Percentiles rank a stretch among this genome's conserved stretches.
phyloP scores from a whole-genome alignment of 2,329 filamentous ascomycete species.

The Tolypocladium guangdongense region DNA sequence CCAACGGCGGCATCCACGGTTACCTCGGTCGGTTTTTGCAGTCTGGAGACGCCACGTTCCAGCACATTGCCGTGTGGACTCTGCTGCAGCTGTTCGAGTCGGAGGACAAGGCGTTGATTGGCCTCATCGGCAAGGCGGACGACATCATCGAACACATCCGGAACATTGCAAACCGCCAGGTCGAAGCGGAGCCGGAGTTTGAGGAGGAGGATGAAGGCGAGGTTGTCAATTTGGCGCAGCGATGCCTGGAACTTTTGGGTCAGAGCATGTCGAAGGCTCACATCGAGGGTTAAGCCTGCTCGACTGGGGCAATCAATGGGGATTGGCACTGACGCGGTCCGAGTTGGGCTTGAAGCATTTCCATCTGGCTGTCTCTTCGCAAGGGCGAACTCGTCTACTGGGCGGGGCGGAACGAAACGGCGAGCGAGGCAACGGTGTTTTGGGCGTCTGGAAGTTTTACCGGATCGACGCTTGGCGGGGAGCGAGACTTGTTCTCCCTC shows the following conservation, averaged over 20 bases:
- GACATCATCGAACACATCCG: constrained; percentile 90
- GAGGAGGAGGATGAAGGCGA: constrained; percentile 88
- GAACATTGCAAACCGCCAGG: constrained; percentile 76
- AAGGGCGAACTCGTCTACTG: background rate
- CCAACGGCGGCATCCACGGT: constrained; percentile 88
- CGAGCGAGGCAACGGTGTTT: constrained; percentile 15
- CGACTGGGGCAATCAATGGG: background rate
- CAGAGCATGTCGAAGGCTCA: constrained; percentile 67
- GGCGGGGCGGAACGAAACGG: background rate
- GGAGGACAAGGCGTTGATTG: constrained; percentile 80
- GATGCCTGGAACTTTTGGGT: constrained; percentile 78
- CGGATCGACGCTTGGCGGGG: constrained; percentile 13
- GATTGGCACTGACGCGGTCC: background rate
- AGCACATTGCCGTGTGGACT: constrained; percentile 99
- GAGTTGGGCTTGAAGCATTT: background rate
- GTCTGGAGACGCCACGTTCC: constrained; percentile 92
- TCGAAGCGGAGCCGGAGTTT: constrained; percentile 78
- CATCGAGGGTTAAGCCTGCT: constrained; percentile 56
- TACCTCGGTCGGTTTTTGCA: constrained; percentile 89
- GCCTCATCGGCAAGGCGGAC: constrained; percentile 77
- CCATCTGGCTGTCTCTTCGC: background rate
- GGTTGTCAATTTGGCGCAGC: constrained; percentile 80
- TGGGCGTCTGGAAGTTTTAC: constrained; percentile 16
- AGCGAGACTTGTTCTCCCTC: constrained; percentile 3
- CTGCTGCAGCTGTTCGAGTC: constrained; percentile 91